Conservation (phyloP, 2,329 filamentous ascomycete genomes). For the Paracoccidioides brasiliensis region DNA sequence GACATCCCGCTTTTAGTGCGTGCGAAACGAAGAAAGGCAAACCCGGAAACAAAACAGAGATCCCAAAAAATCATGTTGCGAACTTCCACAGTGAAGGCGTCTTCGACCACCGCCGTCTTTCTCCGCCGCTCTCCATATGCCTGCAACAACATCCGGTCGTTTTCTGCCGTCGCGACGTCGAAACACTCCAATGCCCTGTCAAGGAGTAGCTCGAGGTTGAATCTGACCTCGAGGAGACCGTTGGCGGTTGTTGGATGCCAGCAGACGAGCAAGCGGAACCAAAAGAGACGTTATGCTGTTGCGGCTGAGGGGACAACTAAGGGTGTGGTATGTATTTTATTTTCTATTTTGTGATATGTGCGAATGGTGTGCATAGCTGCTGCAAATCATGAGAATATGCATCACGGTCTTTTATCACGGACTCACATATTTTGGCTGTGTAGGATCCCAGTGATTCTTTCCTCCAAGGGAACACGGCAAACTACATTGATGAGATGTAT, state of each 20-base stretch:
- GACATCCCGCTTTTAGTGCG: neutral
- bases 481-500: constrained; percentile 99
- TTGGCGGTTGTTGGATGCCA: constrained; percentile 29
- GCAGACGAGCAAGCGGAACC: constrained; percentile 19
- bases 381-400: neutral
- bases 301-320: constrained; percentile 45
- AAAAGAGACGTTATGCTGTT: constrained; percentile 45
- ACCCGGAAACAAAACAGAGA: neutral
- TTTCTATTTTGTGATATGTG: neutral
- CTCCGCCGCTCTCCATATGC: constrained; percentile 24
- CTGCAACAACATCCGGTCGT: constrained; percentile 12
- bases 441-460: constrained; percentile 89
- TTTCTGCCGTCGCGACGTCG: constrained; percentile 4
- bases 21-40: neutral
- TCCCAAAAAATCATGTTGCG: constrained; percentile 9
- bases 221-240: constrained; percentile 28
- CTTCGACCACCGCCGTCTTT: constrained; percentile 23
- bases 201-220: constrained; percentile 21
- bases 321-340: constrained; percentile 43
- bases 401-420: neutral
- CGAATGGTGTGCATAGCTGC: neutral
- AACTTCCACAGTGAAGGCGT: constrained; percentile 25
- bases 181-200: constrained; percentile 2
- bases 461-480: constrained; percentile 89
- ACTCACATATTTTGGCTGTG: constrained; percentile 17